Percentiles rank a stretch among this genome's conserved stretches.
These are phyloP conservation scores for Petunia axillaris DNA, from an alignment of 257 asterid genomes.

Conservation along the genomic window DNA sequence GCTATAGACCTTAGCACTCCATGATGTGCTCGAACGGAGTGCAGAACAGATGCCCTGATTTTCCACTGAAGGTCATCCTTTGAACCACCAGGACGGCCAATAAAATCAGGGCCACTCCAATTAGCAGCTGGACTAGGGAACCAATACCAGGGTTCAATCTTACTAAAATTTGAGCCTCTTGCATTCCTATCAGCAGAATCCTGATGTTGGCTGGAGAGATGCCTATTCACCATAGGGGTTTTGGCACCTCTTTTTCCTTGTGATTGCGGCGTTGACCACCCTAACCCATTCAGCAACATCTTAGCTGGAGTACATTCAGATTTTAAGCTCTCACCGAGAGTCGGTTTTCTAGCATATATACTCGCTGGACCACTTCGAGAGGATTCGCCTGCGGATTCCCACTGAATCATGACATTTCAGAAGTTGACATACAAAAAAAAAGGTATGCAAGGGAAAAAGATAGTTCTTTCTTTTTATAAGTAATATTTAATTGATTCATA, in stretches of 20 bases:
- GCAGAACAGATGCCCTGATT: slow-evolving; percentile 81
- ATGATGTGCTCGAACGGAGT: slow-evolving; percentile 90
- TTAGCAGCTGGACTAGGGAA: slow-evolving; percentile 77
- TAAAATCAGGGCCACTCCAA: slow-evolving; percentile 72
- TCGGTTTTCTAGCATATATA: slow-evolving; percentile 50
- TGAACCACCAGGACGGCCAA: slow-evolving; percentile 73
- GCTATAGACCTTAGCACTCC: slow-evolving; percentile 93
- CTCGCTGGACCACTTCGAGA: slow-evolving; percentile 58
- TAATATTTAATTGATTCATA: slow-evolving; percentile 1
- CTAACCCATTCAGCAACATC: slow-evolving; percentile 71
- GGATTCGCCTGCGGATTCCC: slow-evolving; percentile 76
- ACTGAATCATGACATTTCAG: slow-evolving; percentile 60
- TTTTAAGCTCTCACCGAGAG: slow-evolving; percentile 52
- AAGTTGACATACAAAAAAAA: slow-evolving; percentile 34
- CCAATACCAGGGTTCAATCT: slow-evolving; percentile 93
- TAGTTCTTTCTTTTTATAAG: not conserved
- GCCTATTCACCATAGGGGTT: slow-evolving; percentile 44
- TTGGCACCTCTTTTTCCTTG: slow-evolving; percentile 60
- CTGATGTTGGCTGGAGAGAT: slow-evolving; percentile 46
- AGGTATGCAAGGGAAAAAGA: slow-evolving; percentile 9
- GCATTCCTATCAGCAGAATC: slow-evolving; percentile 50
- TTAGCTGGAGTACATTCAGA: slow-evolving; percentile 63
- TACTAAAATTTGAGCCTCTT: slow-evolving; percentile 49
- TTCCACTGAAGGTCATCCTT: slow-evolving; percentile 97
- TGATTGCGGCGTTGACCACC: slow-evolving; percentile 89